phyloP scores from a whole-genome alignment of 75 land plant species.

The Picea glauca region DNA sequence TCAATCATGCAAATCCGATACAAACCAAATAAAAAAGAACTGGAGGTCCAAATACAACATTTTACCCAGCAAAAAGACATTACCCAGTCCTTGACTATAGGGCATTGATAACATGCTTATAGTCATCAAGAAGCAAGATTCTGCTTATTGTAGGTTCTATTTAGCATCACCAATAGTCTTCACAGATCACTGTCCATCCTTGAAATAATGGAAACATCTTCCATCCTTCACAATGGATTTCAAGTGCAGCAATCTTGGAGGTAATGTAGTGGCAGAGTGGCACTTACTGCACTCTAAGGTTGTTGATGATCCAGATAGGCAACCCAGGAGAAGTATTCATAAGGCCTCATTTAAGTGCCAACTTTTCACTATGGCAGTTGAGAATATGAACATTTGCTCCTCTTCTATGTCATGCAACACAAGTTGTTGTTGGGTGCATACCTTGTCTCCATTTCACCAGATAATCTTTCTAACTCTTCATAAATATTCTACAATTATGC shows the following conservation, averaged over 20 bases:
- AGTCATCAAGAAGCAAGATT: too few relatives aligned
- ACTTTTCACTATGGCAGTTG: slow-evolving; percentile 52
- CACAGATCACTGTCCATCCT: slow-evolving; percentile 31
- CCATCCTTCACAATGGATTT: background rate
- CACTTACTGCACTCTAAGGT: slow-evolving; percentile 10
- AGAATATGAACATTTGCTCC: slow-evolving; percentile 24
- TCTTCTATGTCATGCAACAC: background rate
- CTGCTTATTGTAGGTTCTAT: too few relatives aligned
- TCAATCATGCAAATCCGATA: too few relatives aligned
- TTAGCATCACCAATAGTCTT: slow-evolving; percentile 14
- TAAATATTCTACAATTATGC: background rate
- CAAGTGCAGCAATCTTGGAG: too few relatives aligned
- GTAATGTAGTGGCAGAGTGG: too few relatives aligned
- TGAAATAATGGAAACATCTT: slow-evolving; percentile 34
- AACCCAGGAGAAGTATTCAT: background rate
- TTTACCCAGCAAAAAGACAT: too few relatives aligned
- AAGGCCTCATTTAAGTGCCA: slow-evolving; percentile 34
- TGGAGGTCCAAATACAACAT: too few relatives aligned
- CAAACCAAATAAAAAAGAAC: too few relatives aligned
- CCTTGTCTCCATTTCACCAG: background rate
- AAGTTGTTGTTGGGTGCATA: background rate
- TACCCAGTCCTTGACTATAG: too few relatives aligned
- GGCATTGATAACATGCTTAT: too few relatives aligned
- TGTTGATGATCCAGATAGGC: slow-evolving; percentile 19
- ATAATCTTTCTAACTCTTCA: slow-evolving; percentile 4